phyloP scores from a whole-genome alignment of 2,329 filamentous ascomycete species.

The Aureobasidium sp. region DNA sequence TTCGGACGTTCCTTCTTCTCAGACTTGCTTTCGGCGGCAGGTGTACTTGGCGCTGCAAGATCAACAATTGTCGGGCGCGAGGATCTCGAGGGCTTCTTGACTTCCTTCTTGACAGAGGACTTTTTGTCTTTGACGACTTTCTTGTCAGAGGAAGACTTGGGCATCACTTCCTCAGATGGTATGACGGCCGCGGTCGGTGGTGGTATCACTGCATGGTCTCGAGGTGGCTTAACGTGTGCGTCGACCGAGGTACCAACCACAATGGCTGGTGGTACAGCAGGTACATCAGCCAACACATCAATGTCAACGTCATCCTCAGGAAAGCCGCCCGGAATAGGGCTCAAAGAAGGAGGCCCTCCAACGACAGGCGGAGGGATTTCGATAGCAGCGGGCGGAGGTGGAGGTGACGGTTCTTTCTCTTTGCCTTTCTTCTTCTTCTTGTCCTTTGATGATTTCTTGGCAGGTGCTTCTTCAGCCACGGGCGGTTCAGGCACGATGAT shows the following conservation, averaged over 20 bases:
- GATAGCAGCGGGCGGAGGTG: neutral
- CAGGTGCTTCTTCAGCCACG: conserved; percentile 12
- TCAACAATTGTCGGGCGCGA: conserved; percentile 22
- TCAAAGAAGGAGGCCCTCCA: conserved; percentile 26
- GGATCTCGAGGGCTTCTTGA: conserved; percentile 29
- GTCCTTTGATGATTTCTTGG: conserved; percentile 18
- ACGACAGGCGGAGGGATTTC: neutral
- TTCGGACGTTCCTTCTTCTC: conserved; percentile 70
- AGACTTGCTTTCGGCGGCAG: conserved; percentile 46
- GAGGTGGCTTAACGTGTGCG: conserved; percentile 11
- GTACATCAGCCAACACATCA: conserved; percentile 8
- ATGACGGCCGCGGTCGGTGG: conserved; percentile 21
- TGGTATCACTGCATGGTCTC: conserved; percentile 16
- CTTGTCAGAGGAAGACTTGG: neutral
- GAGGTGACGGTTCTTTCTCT: conserved; percentile 9
- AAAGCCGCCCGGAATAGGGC: conserved; percentile 42
- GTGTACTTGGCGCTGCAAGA: conserved; percentile 31
- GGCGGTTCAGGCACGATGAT: neutral
- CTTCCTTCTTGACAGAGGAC: conserved; percentile 29
- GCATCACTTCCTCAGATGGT: conserved; percentile 5
- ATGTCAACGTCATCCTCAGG: conserved; percentile 35
- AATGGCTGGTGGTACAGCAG: conserved; percentile 1
- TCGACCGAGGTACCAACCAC: conserved; percentile 19
- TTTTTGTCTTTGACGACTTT: conserved; percentile 22
- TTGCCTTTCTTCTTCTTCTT: conserved; percentile 20